phyloP scores from a whole-genome alignment of 2,329 filamentous ascomycete species.

The Cercospora canescens region DNA sequence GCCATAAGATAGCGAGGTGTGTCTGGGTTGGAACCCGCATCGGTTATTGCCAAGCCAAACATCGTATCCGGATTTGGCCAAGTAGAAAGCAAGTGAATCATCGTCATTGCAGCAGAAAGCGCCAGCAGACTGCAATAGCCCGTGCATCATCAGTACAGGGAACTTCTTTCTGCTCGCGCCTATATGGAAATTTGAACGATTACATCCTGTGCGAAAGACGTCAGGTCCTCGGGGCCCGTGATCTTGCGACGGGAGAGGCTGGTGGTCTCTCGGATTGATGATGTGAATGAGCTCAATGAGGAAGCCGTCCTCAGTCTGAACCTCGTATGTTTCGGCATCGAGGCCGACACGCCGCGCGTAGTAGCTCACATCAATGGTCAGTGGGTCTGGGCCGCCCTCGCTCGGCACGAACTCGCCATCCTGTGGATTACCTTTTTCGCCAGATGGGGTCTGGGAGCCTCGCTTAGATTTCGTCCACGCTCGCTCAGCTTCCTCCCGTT shows the following conservation, averaged over 20 bases:
- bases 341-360: slow-evolving; percentile 87
- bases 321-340: slow-evolving; percentile 77
- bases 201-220: slow-evolving; percentile 51
- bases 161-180: slow-evolving; percentile 60
- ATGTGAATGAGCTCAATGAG: slow-evolving; percentile 87
- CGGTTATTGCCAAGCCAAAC: slow-evolving; percentile 96
- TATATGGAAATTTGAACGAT: slow-evolving; percentile 32
- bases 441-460: slow-evolving; percentile 46
- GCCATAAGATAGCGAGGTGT: slow-evolving; percentile 66
- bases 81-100: slow-evolving; percentile 83
- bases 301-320: slow-evolving; percentile 93
- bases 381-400: slow-evolving; percentile 76
- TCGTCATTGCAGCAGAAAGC: slow-evolving; percentile 91
- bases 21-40: slow-evolving; percentile 79
- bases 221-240: slow-evolving; percentile 60
- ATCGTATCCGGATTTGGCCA: slow-evolving; percentile 89
- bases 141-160: slow-evolving; percentile 84
- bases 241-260: slow-evolving; percentile 49
- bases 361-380: slow-evolving; percentile 75
- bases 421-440: slow-evolving; percentile 43
- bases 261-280: slow-evolving; percentile 76
- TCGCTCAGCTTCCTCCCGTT: slow-evolving; percentile 58
- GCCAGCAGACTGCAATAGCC: slow-evolving; percentile 81
- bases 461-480: slow-evolving; percentile 60
- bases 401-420: slow-evolving; percentile 60